Conservation (phyloP, 2,329 filamentous ascomycete species). For the Aspergillus vadensis region DNA sequence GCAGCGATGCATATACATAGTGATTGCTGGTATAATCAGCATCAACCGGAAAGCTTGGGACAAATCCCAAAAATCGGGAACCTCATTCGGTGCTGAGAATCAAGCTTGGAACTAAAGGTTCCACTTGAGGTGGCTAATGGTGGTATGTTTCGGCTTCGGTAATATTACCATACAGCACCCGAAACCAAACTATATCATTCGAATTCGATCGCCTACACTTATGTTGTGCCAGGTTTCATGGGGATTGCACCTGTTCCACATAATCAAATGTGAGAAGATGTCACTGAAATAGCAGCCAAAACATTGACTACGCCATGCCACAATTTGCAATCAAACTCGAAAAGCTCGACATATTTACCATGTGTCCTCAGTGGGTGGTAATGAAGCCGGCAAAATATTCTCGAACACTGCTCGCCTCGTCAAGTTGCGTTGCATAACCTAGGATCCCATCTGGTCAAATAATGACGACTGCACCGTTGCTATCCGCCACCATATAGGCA, state of each 20-base stretch:
- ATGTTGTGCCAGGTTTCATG: too few relatives aligned
- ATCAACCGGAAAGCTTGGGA: too few relatives aligned
- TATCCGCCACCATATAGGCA: constrained; percentile 6
- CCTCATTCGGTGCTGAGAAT: too few relatives aligned
- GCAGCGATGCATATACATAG: too few relatives aligned
- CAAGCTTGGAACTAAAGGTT: not conserved
- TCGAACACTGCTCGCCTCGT: not conserved
- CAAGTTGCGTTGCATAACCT: not conserved
- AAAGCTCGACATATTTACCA: too few relatives aligned
- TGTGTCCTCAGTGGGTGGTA: not conserved
- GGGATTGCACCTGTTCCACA: too few relatives aligned
- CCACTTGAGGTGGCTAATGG: not conserved
- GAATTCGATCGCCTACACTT: too few relatives aligned
- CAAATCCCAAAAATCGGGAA: too few relatives aligned
- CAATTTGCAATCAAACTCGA: too few relatives aligned
- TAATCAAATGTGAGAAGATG: too few relatives aligned
- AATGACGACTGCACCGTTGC: constrained; percentile 2
- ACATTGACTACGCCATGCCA: accelerated
- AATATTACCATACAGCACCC: not conserved
- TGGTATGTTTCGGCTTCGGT: not conserved
- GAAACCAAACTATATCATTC: not conserved
- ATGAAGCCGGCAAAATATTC: not conserved
- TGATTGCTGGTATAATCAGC: too few relatives aligned
- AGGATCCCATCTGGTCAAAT: constrained; percentile 12
- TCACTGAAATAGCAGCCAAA: too few relatives aligned